Conservation (phyloP, 1,284 basidiomycete species). For the Papiliotrema nemorosa region DNA sequence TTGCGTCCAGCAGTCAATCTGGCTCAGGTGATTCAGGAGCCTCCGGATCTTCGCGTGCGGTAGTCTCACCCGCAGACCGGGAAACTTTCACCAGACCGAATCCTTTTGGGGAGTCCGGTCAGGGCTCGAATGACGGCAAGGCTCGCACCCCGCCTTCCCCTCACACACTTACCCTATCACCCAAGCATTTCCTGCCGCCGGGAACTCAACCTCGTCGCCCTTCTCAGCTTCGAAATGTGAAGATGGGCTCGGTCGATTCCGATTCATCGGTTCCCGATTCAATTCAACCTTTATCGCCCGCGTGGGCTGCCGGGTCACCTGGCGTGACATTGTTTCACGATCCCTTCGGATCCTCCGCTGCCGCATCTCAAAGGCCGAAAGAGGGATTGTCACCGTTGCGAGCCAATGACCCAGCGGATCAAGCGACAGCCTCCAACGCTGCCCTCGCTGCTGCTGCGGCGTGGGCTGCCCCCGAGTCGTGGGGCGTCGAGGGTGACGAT, state of each 20-base stretch:
- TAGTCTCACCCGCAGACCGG: conserved; percentile 19
- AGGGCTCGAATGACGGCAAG: conserved; percentile 26
- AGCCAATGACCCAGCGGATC: no score
- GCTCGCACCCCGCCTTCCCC: conserved; percentile 34
- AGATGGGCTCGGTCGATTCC: conserved; percentile 35
- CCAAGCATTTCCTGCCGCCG: conserved; percentile 26
- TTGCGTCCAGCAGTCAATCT: neutral
- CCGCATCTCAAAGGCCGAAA: no score
- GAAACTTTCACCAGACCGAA: conserved; percentile 24
- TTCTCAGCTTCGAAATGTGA: conserved; percentile 45
- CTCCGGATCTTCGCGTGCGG: conserved; percentile 5
- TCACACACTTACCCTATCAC: conserved; percentile 28
- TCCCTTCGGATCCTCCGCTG: conserved; percentile 28
- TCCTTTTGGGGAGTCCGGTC: conserved; percentile 23
- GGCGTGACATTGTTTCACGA: conserved; percentile 39
- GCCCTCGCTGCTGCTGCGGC: conserved; percentile 26
- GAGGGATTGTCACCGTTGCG: no score
- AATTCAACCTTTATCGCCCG: conserved; percentile 31
- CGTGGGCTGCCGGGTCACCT: conserved; percentile 22
- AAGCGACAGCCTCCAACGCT: neutral
- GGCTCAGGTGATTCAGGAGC: conserved; percentile 8
- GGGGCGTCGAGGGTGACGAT: conserved; percentile 55
- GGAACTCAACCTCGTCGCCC: conserved; percentile 42
- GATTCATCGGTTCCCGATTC: conserved; percentile 13
- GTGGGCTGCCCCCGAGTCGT: conserved; percentile 56